Conservation (phyloP, 2,329 filamentous ascomycete species). For the Thelonectria olida region DNA sequence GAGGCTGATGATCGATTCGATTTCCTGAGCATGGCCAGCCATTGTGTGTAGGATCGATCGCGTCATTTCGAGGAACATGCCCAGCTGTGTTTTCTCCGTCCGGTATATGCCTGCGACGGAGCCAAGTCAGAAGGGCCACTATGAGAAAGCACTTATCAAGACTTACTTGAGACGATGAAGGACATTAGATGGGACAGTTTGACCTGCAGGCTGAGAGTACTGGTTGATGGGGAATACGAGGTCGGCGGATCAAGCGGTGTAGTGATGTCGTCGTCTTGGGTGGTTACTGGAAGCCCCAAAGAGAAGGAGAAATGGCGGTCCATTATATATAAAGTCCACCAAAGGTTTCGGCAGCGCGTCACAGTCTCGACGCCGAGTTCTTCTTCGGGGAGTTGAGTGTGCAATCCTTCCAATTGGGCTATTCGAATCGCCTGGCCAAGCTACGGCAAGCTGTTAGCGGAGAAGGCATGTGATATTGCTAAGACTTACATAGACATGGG, state of each 20-base stretch:
- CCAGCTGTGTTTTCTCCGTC: constrained; percentile 44
- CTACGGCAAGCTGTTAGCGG: constrained; percentile 31
- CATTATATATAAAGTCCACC: constrained; percentile 54
- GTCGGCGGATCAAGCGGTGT: constrained; percentile 42
- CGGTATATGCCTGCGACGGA: constrained; percentile 45
- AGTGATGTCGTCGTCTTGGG: constrained; percentile 51
- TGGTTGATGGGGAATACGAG: constrained; percentile 39
- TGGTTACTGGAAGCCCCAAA: constrained; percentile 48
- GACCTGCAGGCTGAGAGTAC: constrained; percentile 46
- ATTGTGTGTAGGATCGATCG: constrained; percentile 47
- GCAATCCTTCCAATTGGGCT: constrained; percentile 52
- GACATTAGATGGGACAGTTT: constrained; percentile 48
- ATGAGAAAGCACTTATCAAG: accelerated
- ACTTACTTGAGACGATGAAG: constrained; percentile 47
- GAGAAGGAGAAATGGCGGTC: constrained; percentile 52
- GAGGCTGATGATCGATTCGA: constrained; percentile 46
- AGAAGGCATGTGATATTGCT: accelerated
- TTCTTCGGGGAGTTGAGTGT: constrained; percentile 50
- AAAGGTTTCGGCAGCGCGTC: constrained; percentile 47
- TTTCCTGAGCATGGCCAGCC: constrained; percentile 49
- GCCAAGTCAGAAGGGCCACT: background rate
- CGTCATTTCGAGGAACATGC: constrained; percentile 48
- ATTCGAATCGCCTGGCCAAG: constrained; percentile 51
- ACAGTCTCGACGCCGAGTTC: constrained; percentile 46
- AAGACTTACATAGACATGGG: constrained; percentile 39